Percentiles rank a stretch among this genome's conserved stretches.
Conservation (phyloP, 805 yeast genomes). For the Starmerella stigmatis region DNA sequence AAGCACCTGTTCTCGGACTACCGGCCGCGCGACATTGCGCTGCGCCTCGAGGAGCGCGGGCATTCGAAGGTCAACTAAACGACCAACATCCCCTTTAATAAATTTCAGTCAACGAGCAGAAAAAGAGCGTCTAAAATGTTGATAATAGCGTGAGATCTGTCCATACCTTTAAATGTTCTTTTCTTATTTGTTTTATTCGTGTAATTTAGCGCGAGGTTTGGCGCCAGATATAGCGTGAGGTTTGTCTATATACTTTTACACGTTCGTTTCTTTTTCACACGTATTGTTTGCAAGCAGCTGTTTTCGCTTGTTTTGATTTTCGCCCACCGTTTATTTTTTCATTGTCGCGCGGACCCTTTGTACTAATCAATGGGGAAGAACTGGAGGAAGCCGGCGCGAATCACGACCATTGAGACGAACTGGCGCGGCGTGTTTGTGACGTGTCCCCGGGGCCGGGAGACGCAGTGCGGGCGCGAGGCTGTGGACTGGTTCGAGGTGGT, state of each 20-base stretch:
- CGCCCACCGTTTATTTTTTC: not conserved
- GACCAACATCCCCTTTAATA: not conserved
- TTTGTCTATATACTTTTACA: no score
- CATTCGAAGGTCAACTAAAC: conserved; percentile 9
- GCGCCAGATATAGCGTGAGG: no score
- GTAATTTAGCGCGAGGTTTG: no score
- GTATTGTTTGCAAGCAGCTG: no score
- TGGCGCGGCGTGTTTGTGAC: conserved; percentile 85
- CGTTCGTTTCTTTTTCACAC: no score
- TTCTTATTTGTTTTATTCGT: no score
- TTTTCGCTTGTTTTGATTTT: no score
- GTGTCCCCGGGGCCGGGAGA: conserved; percentile 70
- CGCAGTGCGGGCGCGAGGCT: conserved; percentile 23
- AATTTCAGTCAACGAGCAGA: not conserved
- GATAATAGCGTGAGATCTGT: not conserved
- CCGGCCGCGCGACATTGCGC: conserved; percentile 84
- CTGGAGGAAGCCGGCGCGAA: conserved; percentile 18
- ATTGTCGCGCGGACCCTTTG: not conserved
- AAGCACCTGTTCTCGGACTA: conserved; percentile 82
- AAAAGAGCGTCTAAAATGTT: no score
- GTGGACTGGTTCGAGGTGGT: conserved; percentile 29
- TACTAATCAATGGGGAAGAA: conserved; percentile 11
- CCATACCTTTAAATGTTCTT: no score
- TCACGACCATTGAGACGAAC: conserved; percentile 53
- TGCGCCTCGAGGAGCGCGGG: conserved; percentile 28